Evolutionary conservation across 1,284 basidiomycete species (phyloP).

Genomic region (Exobasidium rhododendri): DNA sequence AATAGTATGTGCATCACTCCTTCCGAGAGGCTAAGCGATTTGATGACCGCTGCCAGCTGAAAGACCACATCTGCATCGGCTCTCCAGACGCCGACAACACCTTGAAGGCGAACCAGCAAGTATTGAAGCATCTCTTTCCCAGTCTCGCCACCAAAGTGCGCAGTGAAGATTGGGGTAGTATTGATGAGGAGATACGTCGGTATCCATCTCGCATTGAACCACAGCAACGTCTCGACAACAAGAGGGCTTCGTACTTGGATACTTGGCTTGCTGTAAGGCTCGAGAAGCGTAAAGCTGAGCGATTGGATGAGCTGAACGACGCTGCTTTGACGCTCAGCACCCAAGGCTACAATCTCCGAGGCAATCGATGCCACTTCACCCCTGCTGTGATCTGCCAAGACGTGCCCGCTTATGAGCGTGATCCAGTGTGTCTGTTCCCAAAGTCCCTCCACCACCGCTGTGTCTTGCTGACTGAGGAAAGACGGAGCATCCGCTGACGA

Average conservation of each 20-base stretch:
- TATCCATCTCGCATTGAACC: slow-evolving; percentile 47
- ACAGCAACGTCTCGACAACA: slow-evolving; percentile 39
- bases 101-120: slow-evolving; percentile 34
- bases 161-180: slow-evolving; percentile 26
- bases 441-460: slow-evolving; percentile 23
- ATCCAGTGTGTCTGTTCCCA: slow-evolving; percentile 53
- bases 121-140: slow-evolving; percentile 36
- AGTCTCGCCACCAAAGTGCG: slow-evolving; percentile 29
- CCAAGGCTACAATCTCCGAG: slow-evolving; percentile 20
- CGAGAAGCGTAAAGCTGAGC: slow-evolving; percentile 32
- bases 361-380: slow-evolving; percentile 41
- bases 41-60: slow-evolving; percentile 38
- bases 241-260: slow-evolving; percentile 40
- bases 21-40: slow-evolving; percentile 35
- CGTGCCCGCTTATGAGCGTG: slow-evolving; percentile 35
- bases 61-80: slow-evolving; percentile 42
- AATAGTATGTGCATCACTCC: slow-evolving; percentile 40
- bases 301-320: slow-evolving; percentile 30
- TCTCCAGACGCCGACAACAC: slow-evolving; percentile 42
- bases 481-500: slow-evolving; percentile 11
- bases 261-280: slow-evolving; percentile 27
- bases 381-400: slow-evolving; percentile 35
- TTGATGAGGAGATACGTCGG: slow-evolving; percentile 37
- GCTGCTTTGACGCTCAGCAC: slow-evolving; percentile 8
- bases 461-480: slow-evolving; percentile 12